Evolutionary conservation across 805 yeast genomes (phyloP), one percentile per base, ranked within the genome.

Genomic region (Wickerhamiella cacticola): DNA sequence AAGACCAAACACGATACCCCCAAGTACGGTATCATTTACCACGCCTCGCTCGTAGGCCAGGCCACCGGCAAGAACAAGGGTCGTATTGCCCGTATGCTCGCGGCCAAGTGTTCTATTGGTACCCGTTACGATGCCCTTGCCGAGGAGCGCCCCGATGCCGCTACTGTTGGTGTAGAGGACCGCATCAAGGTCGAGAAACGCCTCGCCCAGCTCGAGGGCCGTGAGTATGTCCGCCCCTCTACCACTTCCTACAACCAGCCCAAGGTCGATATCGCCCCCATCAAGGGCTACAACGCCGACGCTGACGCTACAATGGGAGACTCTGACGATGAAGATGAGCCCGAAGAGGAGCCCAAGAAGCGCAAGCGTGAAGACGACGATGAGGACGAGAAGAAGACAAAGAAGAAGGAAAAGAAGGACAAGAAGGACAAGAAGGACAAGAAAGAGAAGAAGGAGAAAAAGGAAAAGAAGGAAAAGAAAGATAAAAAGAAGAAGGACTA

Each of bases 1-100:
- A 92, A 92, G 75, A 92, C 98, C 51, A 92, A 92, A 70, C 96
- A 88, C 62, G 95, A 92, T 68, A 92, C 98, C 53, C 98, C 98
- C 64, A 92, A 92, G 69, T 92, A 92, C 64, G 98, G 98, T 73
- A 74, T 92, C 61, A 74, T 92, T 58, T 92, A 92, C 74, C 97
- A 92, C 66, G 95, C 97, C 50, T 85, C 96, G 25, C 74, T 92
- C 55, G 94, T 92, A 57, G 98, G 98, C 56, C 96, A 89, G 74
- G 98, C 98, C 50, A 76, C 94, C 45, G 96, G 96, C 69, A 83
- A 83, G 70, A 92, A 92, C 73, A 92, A 92, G 76, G 98, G 98
- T 73, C 92, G 88, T 74, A 86, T 92, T 65, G 97, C 98, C 50
- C 82, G 98, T 73, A 95, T 92, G 57, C 77, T 92, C 55, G 98